These are phyloP conservation scores for Trichomonascaceae sp. DNA, from an alignment of 1,139 yeast species.

Conservation along the genomic window DNA sequence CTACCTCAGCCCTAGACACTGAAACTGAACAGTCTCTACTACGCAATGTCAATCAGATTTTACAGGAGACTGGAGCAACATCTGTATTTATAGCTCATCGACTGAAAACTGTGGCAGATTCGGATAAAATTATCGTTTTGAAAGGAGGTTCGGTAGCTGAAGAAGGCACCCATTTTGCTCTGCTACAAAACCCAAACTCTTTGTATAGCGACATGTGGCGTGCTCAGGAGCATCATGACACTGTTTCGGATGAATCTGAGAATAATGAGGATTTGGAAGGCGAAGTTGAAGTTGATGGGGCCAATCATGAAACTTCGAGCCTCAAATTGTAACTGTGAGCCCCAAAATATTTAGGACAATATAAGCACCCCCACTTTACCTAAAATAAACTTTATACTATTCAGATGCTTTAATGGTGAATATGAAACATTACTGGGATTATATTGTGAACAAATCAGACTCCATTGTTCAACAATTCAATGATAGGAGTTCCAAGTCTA, in stretches of 20 bases:
- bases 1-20: conserved; percentile 94
- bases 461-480: neutral
- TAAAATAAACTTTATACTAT: neutral
- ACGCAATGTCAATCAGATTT: conserved; percentile 60
- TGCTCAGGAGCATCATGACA: conserved; percentile 68
- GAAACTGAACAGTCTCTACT: conserved; percentile 87
- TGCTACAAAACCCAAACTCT: conserved; percentile 49
- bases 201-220: conserved; percentile 80
- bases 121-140: conserved; percentile 87
- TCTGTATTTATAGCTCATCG: conserved; percentile 92
- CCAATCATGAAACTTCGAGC: neutral
- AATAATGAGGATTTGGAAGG: conserved; percentile 3
- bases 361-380: neutral
- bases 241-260: conserved; percentile 29
- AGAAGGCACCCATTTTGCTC: conserved; percentile 71
- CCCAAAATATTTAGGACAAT: neutral
- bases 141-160: conserved; percentile 75
- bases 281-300: neutral
- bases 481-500: neutral
- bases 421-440: neutral
- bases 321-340: neutral
- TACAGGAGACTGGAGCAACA: conserved; percentile 55
- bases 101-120: conserved; percentile 86
- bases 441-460: neutral
- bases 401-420: neutral